Base-by-base conservation (phyloP, 2,329 filamentous ascomycete species). In the Colletotrichum aenigma region DNA sequence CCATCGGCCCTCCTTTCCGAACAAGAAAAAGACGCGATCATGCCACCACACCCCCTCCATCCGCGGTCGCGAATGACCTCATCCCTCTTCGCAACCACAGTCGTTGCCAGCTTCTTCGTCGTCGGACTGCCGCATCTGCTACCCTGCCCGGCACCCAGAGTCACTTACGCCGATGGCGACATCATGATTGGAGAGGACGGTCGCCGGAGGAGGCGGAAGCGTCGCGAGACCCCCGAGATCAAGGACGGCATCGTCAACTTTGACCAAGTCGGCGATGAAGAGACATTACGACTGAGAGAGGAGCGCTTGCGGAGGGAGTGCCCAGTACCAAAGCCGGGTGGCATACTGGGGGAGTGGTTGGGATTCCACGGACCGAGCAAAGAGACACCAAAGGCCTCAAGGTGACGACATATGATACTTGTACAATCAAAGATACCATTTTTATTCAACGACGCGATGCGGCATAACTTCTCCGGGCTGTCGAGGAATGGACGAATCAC, bases 51-150 rank as follows among this genome's bases (percentile, higher is more conserved):
- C 86, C 74, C 74, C 58, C 93, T 99, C 56, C 97, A 99, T 85
- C 97, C 97, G 38, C 93, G 96, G 85, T 98, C 96, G 79, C 93
- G 95, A 81, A 95, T 95, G 87, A 99, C 97, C 80, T 96, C 94
- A 72, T 97, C 96, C 61, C 93, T 99, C 76, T 99, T 99, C 87
- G 96, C 95, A 66, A 95, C 94, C n/a, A 98, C 96, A 2, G 91
- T 98, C 70, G 90, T 95, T 77, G 93, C 96, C 36, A 97, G 94
- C 79, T 98, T 99, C 85, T 91, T 98, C 78, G 96, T 99, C 77
- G 97, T 99, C 69, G 95, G 92, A 34, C 89, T 98, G 60, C 97
- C 97, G 26, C 97, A 99, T 84, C 83, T 97, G 34, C 91, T 99
- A 21, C 97, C 97, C 2, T 99, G 97, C 83, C 97, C 97, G 2